Conservation (phyloP, 352 stramenopile species). For the Globisporangium echinulatum region DNA sequence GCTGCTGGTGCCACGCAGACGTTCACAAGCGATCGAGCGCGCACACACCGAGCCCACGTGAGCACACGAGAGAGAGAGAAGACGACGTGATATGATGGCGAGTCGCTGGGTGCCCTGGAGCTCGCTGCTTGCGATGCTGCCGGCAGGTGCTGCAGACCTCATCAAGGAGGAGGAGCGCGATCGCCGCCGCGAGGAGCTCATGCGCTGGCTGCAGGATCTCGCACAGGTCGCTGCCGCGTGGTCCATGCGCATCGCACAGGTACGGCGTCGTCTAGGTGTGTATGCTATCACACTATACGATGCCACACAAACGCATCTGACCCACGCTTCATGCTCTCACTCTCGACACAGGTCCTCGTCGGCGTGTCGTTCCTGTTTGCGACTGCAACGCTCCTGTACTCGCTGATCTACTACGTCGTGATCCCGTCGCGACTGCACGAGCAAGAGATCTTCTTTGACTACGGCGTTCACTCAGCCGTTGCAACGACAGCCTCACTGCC, state of each 20-base stretch:
- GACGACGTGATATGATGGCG: conserved; percentile 4
- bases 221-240: conserved; percentile 29
- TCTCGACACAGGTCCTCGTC: conserved; percentile 15
- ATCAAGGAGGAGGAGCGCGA: conserved; percentile 44
- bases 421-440: conserved; percentile 76
- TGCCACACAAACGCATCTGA: no score
- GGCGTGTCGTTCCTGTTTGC: conserved; percentile 40
- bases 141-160: conserved; percentile 30
- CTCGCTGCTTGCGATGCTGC: conserved; percentile 44
- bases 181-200: conserved; percentile 37
- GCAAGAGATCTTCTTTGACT: conserved; percentile 73
- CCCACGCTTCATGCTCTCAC: no score
- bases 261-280: no score
- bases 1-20: no score
- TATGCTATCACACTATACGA: no score
- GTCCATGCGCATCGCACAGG: conserved; percentile 21
- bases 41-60: no score
- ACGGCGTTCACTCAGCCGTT: conserved; percentile 52
- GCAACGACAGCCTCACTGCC: conserved; percentile 23
- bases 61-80: neutral
- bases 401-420: conserved; percentile 65
- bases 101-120: conserved; percentile 40
- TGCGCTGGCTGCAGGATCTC: conserved; percentile 18
- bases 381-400: conserved; percentile 59
- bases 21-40: no score